A percentile compares a stretch with the other conserved stretches of the same genome.
Conservation (phyloP, 2,329 filamentous ascomycete species). For the Colletotrichum phormii region DNA sequence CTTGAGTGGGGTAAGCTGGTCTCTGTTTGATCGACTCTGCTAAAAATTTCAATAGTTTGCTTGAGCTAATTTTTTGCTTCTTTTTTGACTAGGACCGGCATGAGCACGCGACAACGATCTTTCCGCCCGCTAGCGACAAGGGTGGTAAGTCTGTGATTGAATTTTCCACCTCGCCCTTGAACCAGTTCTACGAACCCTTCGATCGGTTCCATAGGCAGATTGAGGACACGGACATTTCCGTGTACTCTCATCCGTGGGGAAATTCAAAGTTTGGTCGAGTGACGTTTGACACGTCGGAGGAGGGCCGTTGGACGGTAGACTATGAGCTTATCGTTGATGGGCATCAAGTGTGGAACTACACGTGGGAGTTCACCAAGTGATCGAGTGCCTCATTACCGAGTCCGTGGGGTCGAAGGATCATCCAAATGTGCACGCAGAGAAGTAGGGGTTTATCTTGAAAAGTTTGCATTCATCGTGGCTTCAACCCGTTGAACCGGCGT, state of each 20-base stretch:
- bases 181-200: slow-evolving; percentile 76
- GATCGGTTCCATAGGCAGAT: slow-evolving; percentile 69
- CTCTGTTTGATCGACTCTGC: background rate
- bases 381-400: no score
- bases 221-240: slow-evolving; percentile 46
- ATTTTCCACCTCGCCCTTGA: slow-evolving; percentile 73
- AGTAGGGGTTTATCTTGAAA: background rate
- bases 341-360: slow-evolving; percentile 12
- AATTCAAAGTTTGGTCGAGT: slow-evolving; percentile 27
- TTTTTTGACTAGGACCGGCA: slow-evolving; percentile 60
- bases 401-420: background rate
- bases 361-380: slow-evolving; percentile 12
- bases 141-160: slow-evolving; percentile 65
- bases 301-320: slow-evolving; percentile 4
- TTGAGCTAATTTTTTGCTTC: background rate
- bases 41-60: background rate
- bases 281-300: slow-evolving; percentile 12
- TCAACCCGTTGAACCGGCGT: background rate
- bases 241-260: slow-evolving; percentile 27
- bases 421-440: background rate
- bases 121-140: slow-evolving; percentile 47
- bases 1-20: slow-evolving; percentile 64
- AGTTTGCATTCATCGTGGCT: background rate
- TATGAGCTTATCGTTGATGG: slow-evolving; percentile 28
- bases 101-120: slow-evolving; percentile 72